Evolutionary conservation across 2,329 filamentous ascomycete species (phyloP), one percentile per base, ranked within the genome.

Genomic region (Beauveria rudraprayagi): DNA sequence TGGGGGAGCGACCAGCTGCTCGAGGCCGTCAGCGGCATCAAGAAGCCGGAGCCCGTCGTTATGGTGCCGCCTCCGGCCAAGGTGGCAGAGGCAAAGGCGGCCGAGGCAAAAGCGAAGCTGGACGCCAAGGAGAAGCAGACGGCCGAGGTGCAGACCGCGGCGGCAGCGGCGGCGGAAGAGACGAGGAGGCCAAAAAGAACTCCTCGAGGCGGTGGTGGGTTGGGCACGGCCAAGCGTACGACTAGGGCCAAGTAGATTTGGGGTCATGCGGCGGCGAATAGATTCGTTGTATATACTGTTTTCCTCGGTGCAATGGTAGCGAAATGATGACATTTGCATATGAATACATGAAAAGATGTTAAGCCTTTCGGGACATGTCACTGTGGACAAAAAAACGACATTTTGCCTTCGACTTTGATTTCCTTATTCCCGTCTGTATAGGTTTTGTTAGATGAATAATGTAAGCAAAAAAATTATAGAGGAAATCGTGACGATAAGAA

Each of bases 1-100:
- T 81, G 79, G 79, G 72, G 70, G 5, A 77, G 78, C 37, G 71
- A 74, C 41, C 71, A 78, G 63, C 69, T 80, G 48, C 70, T 81
- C 60, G 73, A 78, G 67, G 76, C 78, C 10, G 74, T 81, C 17
- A 79, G 76, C 61, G 77, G 76, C 5, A 76, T 79, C 53, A 69
- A 70, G 64, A 74, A 73, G 63, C 67, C 70, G 1, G 71, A 72
- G 3, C 65, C 66, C 0, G 61, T 67, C 52, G 65, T 66, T 2
- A 63, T 61, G 34, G 46, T 37, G 30, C 14, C 11, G 9, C 10
- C 51, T 52, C 56, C 56, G 2, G 56, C 59, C 3, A 60, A 48
- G 16, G 54, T 61, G 46, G 54, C 65, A 22, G 47, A n/a, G 28
- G 48, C 47, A 40, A 64, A 56, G 61, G 65, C 61, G 28, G 64